Base-by-base conservation (phyloP, 768 basidiomycete species). In the Pleurotus eryngii region DNA sequence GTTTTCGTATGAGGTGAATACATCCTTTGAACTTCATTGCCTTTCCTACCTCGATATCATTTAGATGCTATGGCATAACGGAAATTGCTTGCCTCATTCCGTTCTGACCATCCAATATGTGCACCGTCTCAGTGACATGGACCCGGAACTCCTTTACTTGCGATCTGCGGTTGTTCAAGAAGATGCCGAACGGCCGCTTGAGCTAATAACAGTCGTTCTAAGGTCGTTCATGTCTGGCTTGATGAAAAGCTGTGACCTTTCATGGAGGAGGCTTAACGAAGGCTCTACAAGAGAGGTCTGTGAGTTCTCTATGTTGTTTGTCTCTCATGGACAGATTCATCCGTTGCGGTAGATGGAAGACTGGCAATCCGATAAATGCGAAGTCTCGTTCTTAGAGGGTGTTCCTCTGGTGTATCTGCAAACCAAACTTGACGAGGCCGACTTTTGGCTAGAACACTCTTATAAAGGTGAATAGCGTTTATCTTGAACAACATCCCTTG, bases 301-400 rank as follows among this genome's bases (percentile, higher is more conserved):
- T 54, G 38, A 40, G 59, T 60, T 57, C 51, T 20, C 61, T 18
- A 47, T 46, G 46, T 45, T 22, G 51, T 55, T 49, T n/a, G 51
- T 61, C 30, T 49, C 40, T 59, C 35, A 54, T 30, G 53, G 45
- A 59, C 48, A 53, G 53, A 48, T 55, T 61, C 47, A 61, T 20
- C 20, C 14, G 11, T 46, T 60, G 59, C 67, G 50, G 57, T 67
- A 93, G 92, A 76, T 82, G 59, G 92, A 94, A 76, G 92, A 94
- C 64, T 92, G 90, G 86, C 90, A 92, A 68, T 81, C 88, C 57
- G 94, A 97, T 61, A 95, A 94, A 72, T 89, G 86, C 63, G 92
- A 92, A 17, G 78, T 95, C 0, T 82, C 85, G 0, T 74, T 95
- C 4, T 75, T 86, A 8, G 90, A 95, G 70, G 76, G 79, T 5